Conservation (phyloP, 495 filamentous ascomycete species). For the Apodospora peruviana region DNA sequence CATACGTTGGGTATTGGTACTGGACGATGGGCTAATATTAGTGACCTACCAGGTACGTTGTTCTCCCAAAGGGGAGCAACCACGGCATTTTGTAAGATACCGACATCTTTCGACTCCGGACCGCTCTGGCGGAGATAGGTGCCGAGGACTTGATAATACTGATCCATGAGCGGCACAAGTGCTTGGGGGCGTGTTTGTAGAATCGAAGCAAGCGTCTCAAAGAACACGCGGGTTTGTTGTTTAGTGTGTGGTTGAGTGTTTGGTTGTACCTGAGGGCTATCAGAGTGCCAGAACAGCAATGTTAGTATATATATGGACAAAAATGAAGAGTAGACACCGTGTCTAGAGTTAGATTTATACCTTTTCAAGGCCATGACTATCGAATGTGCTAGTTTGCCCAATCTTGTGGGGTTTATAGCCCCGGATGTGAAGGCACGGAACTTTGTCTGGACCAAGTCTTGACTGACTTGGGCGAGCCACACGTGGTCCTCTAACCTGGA, state of each 20-base stretch:
- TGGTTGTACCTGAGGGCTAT: neutral
- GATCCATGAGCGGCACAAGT: slow-evolving; percentile 8
- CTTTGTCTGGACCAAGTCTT: slow-evolving; percentile 28
- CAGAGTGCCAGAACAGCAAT: too few species aligned
- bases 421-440: slow-evolving; percentile 20
- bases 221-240: slow-evolving; percentile 6
- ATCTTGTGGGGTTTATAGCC: slow-evolving; percentile 14
- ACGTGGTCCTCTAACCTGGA: slow-evolving; percentile 25
- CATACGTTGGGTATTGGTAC: neutral
- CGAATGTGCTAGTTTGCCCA: slow-evolving; percentile 29
- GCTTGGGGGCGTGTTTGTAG: slow-evolving; percentile 9
- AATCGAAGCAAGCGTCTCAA: slow-evolving; percentile 10
- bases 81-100: slow-evolving; percentile 10
- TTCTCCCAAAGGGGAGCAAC: slow-evolving; percentile 13
- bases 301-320: too few species aligned
- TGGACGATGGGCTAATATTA: neutral
- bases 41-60: slow-evolving; percentile 14
- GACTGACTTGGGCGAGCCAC: slow-evolving; percentile 29
- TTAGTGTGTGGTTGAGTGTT: slow-evolving; percentile 6
- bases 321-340: too few species aligned
- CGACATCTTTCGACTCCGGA: neutral
- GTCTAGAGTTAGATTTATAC: too few species aligned
- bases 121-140: slow-evolving; percentile 15
- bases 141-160: slow-evolving; percentile 19
- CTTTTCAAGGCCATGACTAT: slow-evolving; percentile 29